phyloP scores from a whole-genome alignment of 306 rosid species.

The Cucurbita moschata region DNA sequence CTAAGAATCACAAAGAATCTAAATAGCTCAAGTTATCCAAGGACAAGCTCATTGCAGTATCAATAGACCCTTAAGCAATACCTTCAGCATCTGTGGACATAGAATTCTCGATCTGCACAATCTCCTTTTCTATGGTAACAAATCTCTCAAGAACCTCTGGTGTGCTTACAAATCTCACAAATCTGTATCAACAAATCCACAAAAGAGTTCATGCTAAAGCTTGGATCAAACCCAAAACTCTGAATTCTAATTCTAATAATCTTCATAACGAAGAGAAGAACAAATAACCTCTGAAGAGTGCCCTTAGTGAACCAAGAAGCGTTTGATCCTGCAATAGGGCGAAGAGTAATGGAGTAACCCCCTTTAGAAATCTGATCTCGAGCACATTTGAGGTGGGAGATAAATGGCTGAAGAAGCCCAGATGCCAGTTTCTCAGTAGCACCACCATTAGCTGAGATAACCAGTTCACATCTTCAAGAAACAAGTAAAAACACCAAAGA shows the following conservation, averaged over 20 bases:
- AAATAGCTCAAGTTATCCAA: not conserved
- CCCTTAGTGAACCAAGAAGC: constrained; percentile 94
- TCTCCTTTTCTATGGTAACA: constrained; percentile 83
- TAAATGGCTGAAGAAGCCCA: constrained; percentile 80
- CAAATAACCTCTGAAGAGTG: constrained; percentile 64
- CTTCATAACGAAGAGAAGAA: not conserved
- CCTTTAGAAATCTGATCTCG: constrained; percentile 97
- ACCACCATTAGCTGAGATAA: constrained; percentile 40
- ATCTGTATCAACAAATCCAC: constrained; percentile 34
- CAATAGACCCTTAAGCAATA: constrained; percentile 9
- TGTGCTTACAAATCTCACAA: constrained; percentile 76
- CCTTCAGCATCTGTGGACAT: constrained; percentile 46
- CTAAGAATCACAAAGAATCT: not conserved
- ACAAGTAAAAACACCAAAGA: not conserved
- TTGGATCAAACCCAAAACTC: not conserved
- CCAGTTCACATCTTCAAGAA: constrained; percentile 60
- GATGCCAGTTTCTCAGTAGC: constrained; percentile 74
- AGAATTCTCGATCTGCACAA: constrained; percentile 81
- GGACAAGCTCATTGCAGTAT: not conserved
- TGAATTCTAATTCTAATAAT: not conserved
- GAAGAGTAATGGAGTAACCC: constrained; percentile 79
- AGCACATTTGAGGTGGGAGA: constrained; percentile 62
- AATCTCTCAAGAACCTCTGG: constrained; percentile 96
- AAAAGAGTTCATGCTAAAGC: not conserved
- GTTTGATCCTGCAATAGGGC: constrained; percentile 28